Evolutionary conservation across 176 grass and related monocot species (phyloP), one percentile per base, ranked within the genome.

Genomic region (Saccharum officinarum): DNA sequence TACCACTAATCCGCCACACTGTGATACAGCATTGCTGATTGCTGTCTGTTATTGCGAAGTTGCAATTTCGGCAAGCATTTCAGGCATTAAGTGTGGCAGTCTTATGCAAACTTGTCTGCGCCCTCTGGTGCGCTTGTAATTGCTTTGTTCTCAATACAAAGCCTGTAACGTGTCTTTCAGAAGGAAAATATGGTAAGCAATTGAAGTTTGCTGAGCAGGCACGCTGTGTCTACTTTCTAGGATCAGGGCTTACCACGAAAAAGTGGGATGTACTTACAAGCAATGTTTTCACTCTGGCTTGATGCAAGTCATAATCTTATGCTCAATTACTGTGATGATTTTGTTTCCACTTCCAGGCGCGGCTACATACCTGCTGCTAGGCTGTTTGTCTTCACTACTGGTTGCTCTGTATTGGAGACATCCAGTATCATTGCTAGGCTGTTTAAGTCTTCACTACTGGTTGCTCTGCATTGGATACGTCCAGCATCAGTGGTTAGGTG

Each of bases 391-490:
- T 28, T 63, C 20, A 14, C 14, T 17, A n/a, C 60, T 26, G 40
- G 18, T 46, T 64, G 40, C 16, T 65, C 77, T 66, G 39, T 60
- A 66, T 79, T 79, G 55, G 23, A 62, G 28, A 49, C 40, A 33
- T 49, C 49, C 45, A 74, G 25, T 25, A 49, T 47, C 39, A 13
- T 38, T 20, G 11, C 9, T 33, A 79, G 38, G 8, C 59, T 64
- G 22, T 41, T 41, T 25, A 26, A 39, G 12, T 39, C 37, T 28
- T 63, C 20, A 14, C 14, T 17, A 37, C 60, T 26, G 40, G 18
- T 46, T 64, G 40, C 26, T 65, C 77, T 66, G 39, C 77, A 66
- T 79, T 79, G 55, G 15, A 62, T 41, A 49, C 40, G 22, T 49
- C 49, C 45, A 74, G 25, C 71, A 49, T 47, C 39, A 13, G 2